Base-by-base conservation (phyloP, 768 basidiomycete species). In the Rhizopogon vulgaris region DNA sequence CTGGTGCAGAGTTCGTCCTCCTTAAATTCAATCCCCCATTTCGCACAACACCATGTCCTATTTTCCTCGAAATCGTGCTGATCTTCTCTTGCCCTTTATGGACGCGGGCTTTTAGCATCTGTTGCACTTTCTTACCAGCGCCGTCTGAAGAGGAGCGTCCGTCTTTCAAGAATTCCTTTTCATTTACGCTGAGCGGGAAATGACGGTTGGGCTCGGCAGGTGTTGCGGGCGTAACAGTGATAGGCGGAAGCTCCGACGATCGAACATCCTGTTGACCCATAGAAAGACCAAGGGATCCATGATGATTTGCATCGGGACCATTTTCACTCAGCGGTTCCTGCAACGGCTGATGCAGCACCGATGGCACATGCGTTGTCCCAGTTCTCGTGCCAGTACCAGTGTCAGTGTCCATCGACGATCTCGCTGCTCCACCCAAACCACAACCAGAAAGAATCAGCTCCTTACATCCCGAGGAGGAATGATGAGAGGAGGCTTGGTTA, bases 61-160 rank as follows among this genome's bases (percentile, higher is more conserved):
- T 84, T 63, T 82, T 89, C 63, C 77, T 81, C 30, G 87, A 87
- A 47, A 90, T 87, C 15, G 85, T 87, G 25, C 81, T 80, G 39
- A 92, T 87, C 47, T 82, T 77, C 6, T 74, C 83, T 52, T 84
- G 83, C 6, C 84, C 79, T 62, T 88, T 85, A 58, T 89, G 80
- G 22, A 90, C 87, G 9, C 80, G 76, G 52, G 78, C 77, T 67
- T 85, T 90, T 54, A 90, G 69, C 70, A 87, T 86, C 63, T 83
- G 82, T 58, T 84, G 84, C 48, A 90, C 73, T 63, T 85, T 88
- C 68, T 86, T 89, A 37, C 82, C 82, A 49, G 78, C 78, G 24
- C 77, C 80, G 25, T 66, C 71, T 38, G 62, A 22, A 22, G 22
- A 60, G 7, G 60, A 52, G 12, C 63, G 67, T 45, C 57, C 67